Evolutionary conservation across 1,284 basidiomycete species (phyloP).

Genomic region (Ustilago bromivora): DNA sequence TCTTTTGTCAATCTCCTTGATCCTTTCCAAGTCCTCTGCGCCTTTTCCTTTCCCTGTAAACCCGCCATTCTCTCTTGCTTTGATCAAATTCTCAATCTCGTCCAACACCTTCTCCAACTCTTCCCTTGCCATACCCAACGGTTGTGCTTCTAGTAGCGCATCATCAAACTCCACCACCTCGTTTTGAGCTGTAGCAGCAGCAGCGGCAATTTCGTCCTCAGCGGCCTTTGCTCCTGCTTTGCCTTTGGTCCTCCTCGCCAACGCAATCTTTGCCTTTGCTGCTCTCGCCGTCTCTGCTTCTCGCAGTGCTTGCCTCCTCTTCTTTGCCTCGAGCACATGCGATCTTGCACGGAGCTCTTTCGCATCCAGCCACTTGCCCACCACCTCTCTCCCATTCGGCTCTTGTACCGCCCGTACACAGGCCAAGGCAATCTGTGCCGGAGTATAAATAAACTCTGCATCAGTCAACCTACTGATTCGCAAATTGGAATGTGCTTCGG

Average conservation of each 20-base stretch:
- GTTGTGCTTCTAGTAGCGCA: conserved; percentile 28
- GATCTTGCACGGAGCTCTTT: conserved; percentile 25
- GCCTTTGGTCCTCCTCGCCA: conserved; percentile 23
- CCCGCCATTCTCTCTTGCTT: conserved; percentile 22
- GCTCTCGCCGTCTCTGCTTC: conserved; percentile 24
- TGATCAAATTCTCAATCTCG: conserved; percentile 35
- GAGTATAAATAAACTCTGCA: conserved; percentile 89
- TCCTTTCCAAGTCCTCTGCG: conserved; percentile 43
- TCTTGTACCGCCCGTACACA: conserved; percentile 72
- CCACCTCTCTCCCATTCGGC: conserved; percentile 71
- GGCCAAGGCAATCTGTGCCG: conserved; percentile 92
- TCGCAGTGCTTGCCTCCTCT: conserved; percentile 8
- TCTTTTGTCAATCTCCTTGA: conserved; percentile 53
- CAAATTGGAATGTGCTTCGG: conserved; percentile 34
- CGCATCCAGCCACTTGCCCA: conserved; percentile 75
- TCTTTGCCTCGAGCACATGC: conserved; percentile 15
- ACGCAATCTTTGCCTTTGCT: conserved; percentile 26
- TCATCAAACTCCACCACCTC: conserved; percentile 36
- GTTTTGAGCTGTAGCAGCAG: background rate
- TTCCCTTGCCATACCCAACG: conserved; percentile 71
- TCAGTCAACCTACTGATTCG: conserved; percentile 83
- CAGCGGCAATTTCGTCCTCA: conserved; percentile 31
- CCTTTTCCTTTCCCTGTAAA: conserved; percentile 35
- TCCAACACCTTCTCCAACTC: conserved; percentile 79
- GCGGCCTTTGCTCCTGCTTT: conserved; percentile 41